A percentile compares a stretch with the other conserved stretches of the same genome.
phyloP scores from a whole-genome alignment of 1,139 yeast genomes.

The Candida tropicalis region DNA sequence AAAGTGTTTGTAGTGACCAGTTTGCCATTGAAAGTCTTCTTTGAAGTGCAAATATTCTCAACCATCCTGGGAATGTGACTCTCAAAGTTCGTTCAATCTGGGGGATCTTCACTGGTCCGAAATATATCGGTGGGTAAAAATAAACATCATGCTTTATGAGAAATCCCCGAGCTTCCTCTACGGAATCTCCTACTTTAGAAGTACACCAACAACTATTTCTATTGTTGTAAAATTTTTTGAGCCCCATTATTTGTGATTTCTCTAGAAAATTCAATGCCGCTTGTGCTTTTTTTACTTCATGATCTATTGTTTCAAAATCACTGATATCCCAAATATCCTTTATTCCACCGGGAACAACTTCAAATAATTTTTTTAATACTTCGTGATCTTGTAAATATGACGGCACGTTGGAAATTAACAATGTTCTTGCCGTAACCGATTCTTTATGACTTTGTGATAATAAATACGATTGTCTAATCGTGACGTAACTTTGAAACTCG shows the following conservation, averaged over 20 bases:
- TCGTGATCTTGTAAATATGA: slow-evolving; percentile 28
- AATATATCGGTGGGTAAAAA: slow-evolving; percentile 40
- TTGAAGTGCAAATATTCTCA: slow-evolving; percentile 29
- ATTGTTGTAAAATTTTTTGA: slow-evolving; percentile 18
- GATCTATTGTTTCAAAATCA: slow-evolving; percentile 39
- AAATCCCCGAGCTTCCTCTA: slow-evolving; percentile 5
- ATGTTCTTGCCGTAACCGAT: slow-evolving; percentile 35
- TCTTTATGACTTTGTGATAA: slow-evolving; percentile 27
- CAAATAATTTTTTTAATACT: slow-evolving; percentile 28
- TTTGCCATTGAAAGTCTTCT: slow-evolving; percentile 22
- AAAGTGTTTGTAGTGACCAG: slow-evolving; percentile 34
- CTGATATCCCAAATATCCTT: slow-evolving; percentile 54
- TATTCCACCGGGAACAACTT: slow-evolving; percentile 48
- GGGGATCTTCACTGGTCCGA: slow-evolving; percentile 22
- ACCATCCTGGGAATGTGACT: slow-evolving; percentile 32
- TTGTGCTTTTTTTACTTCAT: slow-evolving; percentile 31
- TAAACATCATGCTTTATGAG: slow-evolving; percentile 9
- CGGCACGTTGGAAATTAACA: slow-evolving; percentile 57
- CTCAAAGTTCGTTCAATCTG: slow-evolving; percentile 28
- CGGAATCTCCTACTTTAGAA: not conserved
- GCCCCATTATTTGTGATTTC: slow-evolving; percentile 21
- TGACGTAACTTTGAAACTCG: slow-evolving; percentile 52
- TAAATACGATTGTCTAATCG: slow-evolving; percentile 44
- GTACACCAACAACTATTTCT: slow-evolving; percentile 8
- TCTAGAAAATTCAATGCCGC: slow-evolving; percentile 46